Conservation (phyloP, 2,329 filamentous ascomycete genomes). For the Cryphonectria carpinicola region DNA sequence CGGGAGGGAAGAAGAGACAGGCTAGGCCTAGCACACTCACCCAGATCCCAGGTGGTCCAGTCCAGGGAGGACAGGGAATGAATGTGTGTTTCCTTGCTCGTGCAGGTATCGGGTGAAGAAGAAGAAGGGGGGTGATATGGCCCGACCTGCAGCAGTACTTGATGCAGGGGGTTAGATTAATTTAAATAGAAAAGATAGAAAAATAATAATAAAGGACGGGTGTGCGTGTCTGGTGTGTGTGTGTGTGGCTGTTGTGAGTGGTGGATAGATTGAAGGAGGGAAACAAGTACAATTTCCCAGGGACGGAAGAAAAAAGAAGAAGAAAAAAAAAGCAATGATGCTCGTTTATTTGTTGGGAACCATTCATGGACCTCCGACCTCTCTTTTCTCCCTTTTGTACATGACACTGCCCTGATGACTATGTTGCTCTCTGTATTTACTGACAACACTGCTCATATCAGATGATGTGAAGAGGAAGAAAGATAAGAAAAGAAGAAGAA, state of each 20-base stretch:
- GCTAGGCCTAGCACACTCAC: not conserved
- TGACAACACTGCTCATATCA: not conserved
- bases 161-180: constrained; percentile 7
- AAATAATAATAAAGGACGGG: not conserved
- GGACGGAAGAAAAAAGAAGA: too few species aligned
- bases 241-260: not conserved
- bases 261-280: not conserved
- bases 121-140: not conserved
- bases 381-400: not conserved
- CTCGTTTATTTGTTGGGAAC: not conserved
- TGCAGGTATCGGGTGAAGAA: constrained; percentile 1
- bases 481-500: not conserved
- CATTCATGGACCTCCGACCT: not conserved
- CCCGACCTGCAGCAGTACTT: constrained; percentile 4
- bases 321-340: not conserved
- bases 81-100: not conserved
- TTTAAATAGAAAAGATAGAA: not conserved
- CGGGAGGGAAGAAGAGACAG: not conserved
- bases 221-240: not conserved
- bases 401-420: not conserved
- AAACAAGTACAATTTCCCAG: not conserved
- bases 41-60: not conserved
- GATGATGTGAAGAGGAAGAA: not conserved
- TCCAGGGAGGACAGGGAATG: not conserved
- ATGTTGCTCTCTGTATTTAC: not conserved